Evolutionary conservation across 768 basidiomycete species (phyloP).

Genomic region (Naganishia onofrii): DNA sequence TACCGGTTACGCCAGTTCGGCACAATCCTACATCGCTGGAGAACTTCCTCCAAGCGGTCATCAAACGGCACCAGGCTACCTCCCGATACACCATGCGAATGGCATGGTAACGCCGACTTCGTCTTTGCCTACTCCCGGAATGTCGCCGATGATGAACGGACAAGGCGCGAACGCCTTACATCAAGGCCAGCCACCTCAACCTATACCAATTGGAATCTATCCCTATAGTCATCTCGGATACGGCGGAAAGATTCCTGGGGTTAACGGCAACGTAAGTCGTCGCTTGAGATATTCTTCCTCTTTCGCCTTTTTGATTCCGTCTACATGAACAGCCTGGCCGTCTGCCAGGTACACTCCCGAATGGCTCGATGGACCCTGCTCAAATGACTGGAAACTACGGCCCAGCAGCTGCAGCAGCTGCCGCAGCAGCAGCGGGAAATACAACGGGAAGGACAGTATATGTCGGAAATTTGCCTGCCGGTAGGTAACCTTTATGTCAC

Average conservation of each 20-base stretch:
- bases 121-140: neutral
- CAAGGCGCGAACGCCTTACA: neutral
- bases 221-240: constrained; percentile 29
- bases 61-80: neutral
- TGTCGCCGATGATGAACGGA: too few species aligned
- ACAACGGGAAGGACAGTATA: constrained; percentile 85
- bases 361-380: constrained; percentile 33
- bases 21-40: neutral
- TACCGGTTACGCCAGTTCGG: neutral
- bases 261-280: constrained; percentile 42
- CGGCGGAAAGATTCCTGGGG: constrained; percentile 25
- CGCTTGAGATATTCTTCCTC: neutral
- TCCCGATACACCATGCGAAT: neutral
- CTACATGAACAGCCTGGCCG: constrained; percentile 4
- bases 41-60: neutral
- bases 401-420: constrained; percentile 71
- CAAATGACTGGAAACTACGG: constrained; percentile 68
- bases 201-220: constrained; percentile 20
- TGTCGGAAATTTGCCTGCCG: constrained; percentile 86
- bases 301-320: neutral
- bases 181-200: neutral
- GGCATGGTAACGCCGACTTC: neutral
- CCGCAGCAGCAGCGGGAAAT: constrained; percentile 55
- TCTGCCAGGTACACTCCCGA: constrained; percentile 29
- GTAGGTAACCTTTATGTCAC: constrained; percentile 35